These are phyloP conservation scores for Huntiella omanensis DNA, from an alignment of 2,329 filamentous ascomycete genomes.

Conservation along the genomic window DNA sequence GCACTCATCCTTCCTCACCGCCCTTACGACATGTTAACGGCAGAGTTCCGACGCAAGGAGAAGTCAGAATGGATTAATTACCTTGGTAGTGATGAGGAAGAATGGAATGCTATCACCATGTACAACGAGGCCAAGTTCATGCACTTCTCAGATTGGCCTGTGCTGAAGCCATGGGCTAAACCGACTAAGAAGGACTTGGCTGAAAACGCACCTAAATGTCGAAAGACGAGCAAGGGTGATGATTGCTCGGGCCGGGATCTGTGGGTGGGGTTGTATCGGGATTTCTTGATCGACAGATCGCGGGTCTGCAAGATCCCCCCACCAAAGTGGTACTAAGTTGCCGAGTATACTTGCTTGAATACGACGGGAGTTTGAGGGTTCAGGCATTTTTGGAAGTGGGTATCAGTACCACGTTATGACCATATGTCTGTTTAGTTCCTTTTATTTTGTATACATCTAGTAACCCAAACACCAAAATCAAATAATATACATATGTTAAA, in stretches of 20 bases:
- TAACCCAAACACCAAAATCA: neutral
- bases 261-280: constrained; percentile 27
- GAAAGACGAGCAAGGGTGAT: constrained; percentile 31
- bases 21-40: constrained; percentile 39
- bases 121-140: constrained; percentile 44
- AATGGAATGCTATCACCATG: constrained; percentile 35
- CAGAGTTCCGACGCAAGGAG: constrained; percentile 32
- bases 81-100: constrained; percentile 22
- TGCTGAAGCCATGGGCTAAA: constrained; percentile 38
- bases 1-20: constrained; percentile 45
- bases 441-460: neutral
- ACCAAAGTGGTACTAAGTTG: neutral
- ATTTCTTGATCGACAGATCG: constrained; percentile 18
- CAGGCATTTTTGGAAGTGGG: too few species aligned
- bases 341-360: neutral
- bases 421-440: neutral
- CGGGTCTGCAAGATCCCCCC: neutral
- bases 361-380: too few species aligned
- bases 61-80: constrained; percentile 28
- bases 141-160: constrained; percentile 54
- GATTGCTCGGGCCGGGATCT: constrained; percentile 16
- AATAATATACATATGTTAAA: constrained; percentile 7
- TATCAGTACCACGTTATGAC: too few species aligned
- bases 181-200: constrained; percentile 9
- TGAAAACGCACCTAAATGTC: constrained; percentile 12